Conservation (phyloP, 192 early-diverging fungal genomes). For the Funneliformis mosseae region DNA sequence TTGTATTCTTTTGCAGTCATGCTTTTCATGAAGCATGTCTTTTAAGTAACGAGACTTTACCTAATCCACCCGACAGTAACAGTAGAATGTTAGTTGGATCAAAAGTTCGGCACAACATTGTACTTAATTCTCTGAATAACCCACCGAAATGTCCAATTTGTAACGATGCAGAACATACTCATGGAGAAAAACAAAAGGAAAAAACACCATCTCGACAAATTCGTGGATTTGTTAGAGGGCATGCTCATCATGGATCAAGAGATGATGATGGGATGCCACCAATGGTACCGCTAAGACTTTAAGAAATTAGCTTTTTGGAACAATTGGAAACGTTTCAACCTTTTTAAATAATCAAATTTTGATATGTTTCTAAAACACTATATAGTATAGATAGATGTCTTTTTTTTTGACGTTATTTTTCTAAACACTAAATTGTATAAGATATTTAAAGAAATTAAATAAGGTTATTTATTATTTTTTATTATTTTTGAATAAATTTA, state of each 20-base stretch:
- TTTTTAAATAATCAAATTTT: too few relatives aligned
- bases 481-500: background rate
- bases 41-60: slow-evolving; percentile 55
- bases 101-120: slow-evolving; percentile 55
- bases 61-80: slow-evolving; percentile 32
- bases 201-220: background rate
- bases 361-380: too few relatives aligned
- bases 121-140: slow-evolving; percentile 46
- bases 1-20: slow-evolving; percentile 94
- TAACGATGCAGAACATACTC: slow-evolving; percentile 42
- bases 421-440: too few relatives aligned
- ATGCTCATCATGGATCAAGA: background rate
- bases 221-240: slow-evolving; percentile 25
- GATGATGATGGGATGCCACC: slow-evolving; percentile 36
- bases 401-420: too few relatives aligned
- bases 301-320: too few relatives aligned
- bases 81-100: slow-evolving; percentile 34
- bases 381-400: too few relatives aligned
- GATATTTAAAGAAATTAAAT: background rate
- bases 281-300: slow-evolving; percentile 30
- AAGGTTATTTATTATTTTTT: background rate
- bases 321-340: too few relatives aligned
- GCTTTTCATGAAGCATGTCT: slow-evolving; percentile 86
- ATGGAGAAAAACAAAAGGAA: slow-evolving; percentile 16
- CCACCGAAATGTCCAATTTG: slow-evolving; percentile 55